Evolutionary conservation across 164 flowering plant genomes (phyloP).

Genomic region (Umbellularia californica): DNA sequence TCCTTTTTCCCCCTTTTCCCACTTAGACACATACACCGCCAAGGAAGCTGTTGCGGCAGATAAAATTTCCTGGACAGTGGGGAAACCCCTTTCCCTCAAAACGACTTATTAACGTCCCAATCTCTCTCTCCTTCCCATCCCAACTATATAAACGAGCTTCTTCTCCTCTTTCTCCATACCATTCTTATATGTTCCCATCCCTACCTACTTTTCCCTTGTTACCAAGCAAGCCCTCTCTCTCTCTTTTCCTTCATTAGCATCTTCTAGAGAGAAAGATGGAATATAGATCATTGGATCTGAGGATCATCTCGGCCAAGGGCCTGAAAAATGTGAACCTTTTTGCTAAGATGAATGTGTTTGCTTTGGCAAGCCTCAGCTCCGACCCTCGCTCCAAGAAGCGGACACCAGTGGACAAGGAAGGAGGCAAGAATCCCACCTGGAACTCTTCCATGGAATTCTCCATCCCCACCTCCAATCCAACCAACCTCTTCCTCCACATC

Average conservation of each 20-base stretch:
- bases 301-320: conserved; percentile 24
- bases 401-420: conserved; percentile 26
- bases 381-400: conserved; percentile 17
- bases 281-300: conserved; percentile 25
- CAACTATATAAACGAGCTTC: too few species aligned
- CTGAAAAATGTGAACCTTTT: conserved; percentile 27
- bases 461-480: conserved; percentile 29
- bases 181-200: not conserved
- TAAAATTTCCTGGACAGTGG: too few species aligned
- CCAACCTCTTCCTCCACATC: conserved; percentile 25
- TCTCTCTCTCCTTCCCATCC: not conserved
- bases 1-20: too few species aligned
- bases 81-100: too few species aligned
- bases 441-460: conserved; percentile 38
- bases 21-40: too few species aligned
- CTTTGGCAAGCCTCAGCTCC: conserved; percentile 14
- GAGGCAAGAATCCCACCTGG: conserved; percentile 51
- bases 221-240: not conserved
- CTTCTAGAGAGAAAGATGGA: conserved; percentile 13
- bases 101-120: not conserved
- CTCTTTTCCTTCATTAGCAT: not conserved
- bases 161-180: not conserved
- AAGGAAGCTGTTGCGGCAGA: too few species aligned
- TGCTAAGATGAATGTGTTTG: conserved; percentile 33
- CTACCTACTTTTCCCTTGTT: not conserved